Evolutionary conservation across 345 rosid species (phyloP).

Genomic region (Erucastrum elatum): DNA sequence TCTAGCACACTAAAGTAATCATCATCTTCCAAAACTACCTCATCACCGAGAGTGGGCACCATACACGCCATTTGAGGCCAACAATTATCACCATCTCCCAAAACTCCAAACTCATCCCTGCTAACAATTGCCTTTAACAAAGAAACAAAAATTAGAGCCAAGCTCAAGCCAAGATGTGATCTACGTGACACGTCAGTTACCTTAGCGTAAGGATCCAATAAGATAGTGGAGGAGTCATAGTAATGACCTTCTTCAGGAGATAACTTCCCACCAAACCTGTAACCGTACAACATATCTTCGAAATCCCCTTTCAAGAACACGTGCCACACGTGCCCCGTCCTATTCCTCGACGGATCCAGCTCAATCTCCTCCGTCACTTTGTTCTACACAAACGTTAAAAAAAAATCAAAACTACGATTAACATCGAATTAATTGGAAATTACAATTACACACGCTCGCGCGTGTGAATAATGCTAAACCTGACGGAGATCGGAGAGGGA

Average conservation of each 20-base stretch:
- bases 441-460: background rate
- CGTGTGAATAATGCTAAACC: slow-evolving; percentile 49
- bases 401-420: background rate
- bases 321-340: slow-evolving; percentile 90
- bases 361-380: slow-evolving; percentile 65
- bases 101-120: slow-evolving; percentile 78
- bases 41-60: slow-evolving; percentile 61
- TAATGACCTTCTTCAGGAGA: slow-evolving; percentile 73
- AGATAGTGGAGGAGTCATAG: slow-evolving; percentile 54
- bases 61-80: slow-evolving; percentile 98
- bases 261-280: slow-evolving; percentile 71
- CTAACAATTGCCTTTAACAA: slow-evolving; percentile 69
- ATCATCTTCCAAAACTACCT: slow-evolving; percentile 52
- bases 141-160: background rate
- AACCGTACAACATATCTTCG: slow-evolving; percentile 73
- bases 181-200: slow-evolving; percentile 37
- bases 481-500: slow-evolving; percentile 59
- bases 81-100: slow-evolving; percentile 63
- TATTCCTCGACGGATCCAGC: slow-evolving; percentile 67
- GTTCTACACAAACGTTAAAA: slow-evolving; percentile 46
- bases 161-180: no score
- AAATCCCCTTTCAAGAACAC: slow-evolving; percentile 71
- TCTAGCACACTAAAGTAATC: background rate
- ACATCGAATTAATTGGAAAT: no score
- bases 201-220: slow-evolving; percentile 94